These are phyloP conservation scores for Blastomyces percursus DNA, from an alignment of 2,329 filamentous ascomycete species.

Conservation along the genomic window DNA sequence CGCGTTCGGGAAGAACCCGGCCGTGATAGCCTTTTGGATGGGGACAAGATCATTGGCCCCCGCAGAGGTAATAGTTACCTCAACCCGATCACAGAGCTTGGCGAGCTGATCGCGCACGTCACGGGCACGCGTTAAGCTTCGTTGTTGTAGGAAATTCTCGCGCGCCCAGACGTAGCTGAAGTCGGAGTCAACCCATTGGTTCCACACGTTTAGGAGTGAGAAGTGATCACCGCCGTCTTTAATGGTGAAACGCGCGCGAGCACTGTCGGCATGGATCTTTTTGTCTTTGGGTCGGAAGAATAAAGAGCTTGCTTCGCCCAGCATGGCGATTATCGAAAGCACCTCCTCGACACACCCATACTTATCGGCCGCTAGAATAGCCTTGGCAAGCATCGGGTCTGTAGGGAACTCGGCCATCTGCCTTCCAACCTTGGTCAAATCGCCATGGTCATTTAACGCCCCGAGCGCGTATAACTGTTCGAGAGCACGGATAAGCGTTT, in stretches of 20 bases:
- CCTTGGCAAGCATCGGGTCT: conserved; percentile 82
- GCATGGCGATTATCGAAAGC: conserved; percentile 85
- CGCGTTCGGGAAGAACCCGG: conserved; percentile 91
- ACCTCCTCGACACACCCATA: conserved; percentile 92
- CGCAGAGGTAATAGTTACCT: conserved; percentile 58
- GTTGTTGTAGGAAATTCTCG: conserved; percentile 89
- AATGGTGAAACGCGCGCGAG: conserved; percentile 75
- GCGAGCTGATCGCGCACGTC: conserved; percentile 88
- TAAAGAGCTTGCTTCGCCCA: conserved; percentile 74
- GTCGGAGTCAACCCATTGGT: conserved; percentile 88
- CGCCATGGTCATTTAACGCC: conserved; percentile 75
- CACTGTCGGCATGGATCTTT: conserved; percentile 89
- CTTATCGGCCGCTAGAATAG: conserved; percentile 76
- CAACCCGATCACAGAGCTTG: conserved; percentile 86
- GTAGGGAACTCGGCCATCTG: conserved; percentile 95
- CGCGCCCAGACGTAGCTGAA: conserved; percentile 78
- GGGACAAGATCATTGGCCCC: conserved; percentile 62
- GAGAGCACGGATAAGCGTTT: conserved; percentile 76
- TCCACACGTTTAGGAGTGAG: conserved; percentile 84
- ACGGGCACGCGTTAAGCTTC: conserved; percentile 74
- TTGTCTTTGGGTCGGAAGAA: conserved; percentile 97
- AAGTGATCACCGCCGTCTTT: conserved; percentile 86
- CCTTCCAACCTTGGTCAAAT: conserved; percentile 78
- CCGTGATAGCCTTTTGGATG: conserved; percentile 77
- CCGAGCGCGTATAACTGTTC: conserved; percentile 88